Base-by-base conservation (phyloP, 164 flowering plant genomes). In the Echeveria elegans region DNA sequence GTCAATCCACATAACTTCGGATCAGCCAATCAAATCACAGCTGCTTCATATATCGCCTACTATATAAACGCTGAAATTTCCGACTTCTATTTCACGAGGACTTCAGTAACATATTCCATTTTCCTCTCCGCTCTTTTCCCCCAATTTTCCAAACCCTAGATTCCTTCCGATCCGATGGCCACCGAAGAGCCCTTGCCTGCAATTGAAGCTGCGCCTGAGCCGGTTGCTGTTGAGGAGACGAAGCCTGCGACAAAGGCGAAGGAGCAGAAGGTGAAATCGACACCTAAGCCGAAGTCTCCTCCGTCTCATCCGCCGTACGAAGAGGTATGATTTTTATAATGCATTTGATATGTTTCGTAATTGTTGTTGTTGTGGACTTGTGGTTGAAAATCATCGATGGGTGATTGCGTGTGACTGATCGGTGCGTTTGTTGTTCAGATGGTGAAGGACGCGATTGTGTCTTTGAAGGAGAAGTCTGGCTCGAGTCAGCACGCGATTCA, bases 241-340 rank as follows among this genome's bases (percentile, higher is more conserved):
- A 60, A 2, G 8, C 66, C 36, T 5, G 43, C n/a, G 16, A n/a
- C n/a, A n/a, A n/a, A n/a, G n/a, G n/a, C n/a, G n/a, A 9, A 63
- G 32, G 45, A 72, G 19, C 4, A 70, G 45, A 63, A 64, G 68
- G 67, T 70, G 23, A 64, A 48, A 59, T 70, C 72, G 29, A 31
- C 70, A 9, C 79, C 18, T 68, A 73, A 67, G 62, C 72, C 38
- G 70, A 77, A 72, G 75, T 74, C 14, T 14, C 72, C 79, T 32
- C 65, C 79, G 0, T 9, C 85, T 70, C 85, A 85, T 45, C 89
- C 89, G 66, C 75, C 86, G 11, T 85, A 78, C 67, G 43, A 73
- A 21, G 79, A 83, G 84, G 89, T 84, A 69, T 8, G 6, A 58
- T 67, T 40, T 11, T n/a, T n/a, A n/a, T 15, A 21, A 5, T 14